Base-by-base conservation (phyloP, 345 rosid genomes). In the Abelmoschus esculentus region DNA sequence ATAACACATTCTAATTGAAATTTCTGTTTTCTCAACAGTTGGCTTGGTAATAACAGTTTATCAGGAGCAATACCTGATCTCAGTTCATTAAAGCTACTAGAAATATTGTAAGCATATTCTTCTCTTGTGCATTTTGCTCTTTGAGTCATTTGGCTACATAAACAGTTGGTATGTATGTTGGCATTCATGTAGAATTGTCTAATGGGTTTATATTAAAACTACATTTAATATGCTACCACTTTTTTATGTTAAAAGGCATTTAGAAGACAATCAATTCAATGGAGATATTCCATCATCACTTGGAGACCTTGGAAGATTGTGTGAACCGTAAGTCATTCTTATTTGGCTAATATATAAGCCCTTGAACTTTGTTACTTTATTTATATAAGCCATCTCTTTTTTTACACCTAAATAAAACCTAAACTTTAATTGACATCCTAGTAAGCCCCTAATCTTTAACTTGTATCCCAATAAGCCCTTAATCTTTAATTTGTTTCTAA, bases 31-130 rank as follows among this genome's bases (percentile, higher is more conserved):
- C 32, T 74, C 61, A 59, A 73, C 86, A 91, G 96, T 22, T 81
- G 83, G 89, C 92, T 95, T 1, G 93, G 97, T 73, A 84, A 83
- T 80, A 91, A 91, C 79, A 79, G 60, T 61, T 73, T 95, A 55
- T 76, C 89, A 1, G 96, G 97, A 75, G 29, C 67, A 52, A 80
- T 95, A 76, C 96, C 99, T 57, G 82, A 88, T 77, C 82, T 95
- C 47, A 74, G 87, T 69, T 77, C 89, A 50, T 79, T 87, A 74
- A 86, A 38, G 83, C 64, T 57, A 69, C 82, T 95, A 34, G 72
- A 81, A 79, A 83, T 77, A 50, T 40, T 95, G 99, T 95, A 80
- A 83, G 96, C 15, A 0, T 53, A 38, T 12, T 34, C 4, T 77
- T 50, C 0, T 40, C 75, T 62, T 44, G 40, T 44, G 8, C 19